Percentiles rank a stretch among this genome's conserved stretches.
phyloP scores from a whole-genome alignment of 1,284 basidiomycete species.

The Ceratobasidium theobromae region DNA sequence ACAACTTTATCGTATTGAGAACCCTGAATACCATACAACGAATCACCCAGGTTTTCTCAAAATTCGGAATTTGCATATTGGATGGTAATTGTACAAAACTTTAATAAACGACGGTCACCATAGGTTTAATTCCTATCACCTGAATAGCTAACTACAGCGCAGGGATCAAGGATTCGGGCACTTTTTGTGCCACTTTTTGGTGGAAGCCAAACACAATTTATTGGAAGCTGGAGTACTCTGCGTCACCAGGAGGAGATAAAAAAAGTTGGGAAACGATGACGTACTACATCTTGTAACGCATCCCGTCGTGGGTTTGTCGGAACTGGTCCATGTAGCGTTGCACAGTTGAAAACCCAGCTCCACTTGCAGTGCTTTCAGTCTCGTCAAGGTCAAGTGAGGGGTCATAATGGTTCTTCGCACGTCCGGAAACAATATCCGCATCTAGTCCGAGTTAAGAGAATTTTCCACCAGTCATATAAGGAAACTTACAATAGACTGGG shows the following conservation, averaged over 20 bases:
- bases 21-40: no score
- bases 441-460: constrained; percentile 83
- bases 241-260: neutral
- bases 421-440: constrained; percentile 76
- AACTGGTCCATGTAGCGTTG: constrained; percentile 7
- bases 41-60: no score
- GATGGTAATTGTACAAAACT: no score
- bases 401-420: constrained; percentile 78
- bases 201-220: neutral
- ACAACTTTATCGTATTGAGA: no score
- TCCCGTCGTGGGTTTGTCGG: neutral
- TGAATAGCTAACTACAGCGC: no score
- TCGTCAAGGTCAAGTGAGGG: constrained; percentile 43
- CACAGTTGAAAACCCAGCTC: neutral
- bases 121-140: no score
- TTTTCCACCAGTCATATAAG: no score
- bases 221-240: neutral
- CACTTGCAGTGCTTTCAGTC: neutral
- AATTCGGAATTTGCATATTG: no score
- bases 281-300: constrained; percentile 31
- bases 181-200: constrained; percentile 21
- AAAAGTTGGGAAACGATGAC: neutral
- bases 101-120: no score
- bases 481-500: constrained; percentile 40
- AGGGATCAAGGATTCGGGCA: no score